phyloP scores from a whole-genome alignment of 75 land plant genomes.

The Ceratopteris richardii region DNA sequence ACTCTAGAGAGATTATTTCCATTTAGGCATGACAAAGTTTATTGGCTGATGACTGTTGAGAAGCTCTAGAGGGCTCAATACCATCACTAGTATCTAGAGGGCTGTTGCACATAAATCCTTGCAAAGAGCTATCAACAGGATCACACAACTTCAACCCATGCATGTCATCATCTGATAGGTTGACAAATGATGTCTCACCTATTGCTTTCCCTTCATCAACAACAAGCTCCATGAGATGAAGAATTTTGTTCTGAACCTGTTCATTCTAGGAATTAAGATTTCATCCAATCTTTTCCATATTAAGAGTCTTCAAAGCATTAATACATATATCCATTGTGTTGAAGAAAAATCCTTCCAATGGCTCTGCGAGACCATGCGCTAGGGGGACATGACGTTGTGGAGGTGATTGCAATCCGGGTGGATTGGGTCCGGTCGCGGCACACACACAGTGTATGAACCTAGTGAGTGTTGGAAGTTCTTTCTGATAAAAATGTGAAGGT shows the following conservation, averaged over 20 bases:
- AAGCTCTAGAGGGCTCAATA: not conserved
- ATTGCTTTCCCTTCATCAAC: not conserved
- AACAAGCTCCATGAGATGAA: slow-evolving; percentile 2
- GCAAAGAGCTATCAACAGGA: too few relatives aligned
- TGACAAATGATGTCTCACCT: not conserved
- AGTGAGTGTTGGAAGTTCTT: too few relatives aligned
- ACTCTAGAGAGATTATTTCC: not conserved
- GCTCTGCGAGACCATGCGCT: not conserved
- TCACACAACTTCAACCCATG: not conserved
- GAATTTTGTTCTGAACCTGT: not conserved
- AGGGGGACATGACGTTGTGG: too few relatives aligned
- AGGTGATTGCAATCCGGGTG: too few relatives aligned
- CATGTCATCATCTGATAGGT: not conserved
- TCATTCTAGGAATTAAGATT: not conserved
- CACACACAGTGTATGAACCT: too few relatives aligned
- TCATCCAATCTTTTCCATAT: not conserved
- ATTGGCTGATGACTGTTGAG: not conserved
- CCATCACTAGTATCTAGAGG: too few relatives aligned
- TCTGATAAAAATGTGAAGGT: too few relatives aligned
- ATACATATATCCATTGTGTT: not conserved
- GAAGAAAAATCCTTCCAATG: not conserved
- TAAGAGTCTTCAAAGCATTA: not conserved
- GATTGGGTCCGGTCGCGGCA: too few relatives aligned
- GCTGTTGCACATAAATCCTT: too few relatives aligned
- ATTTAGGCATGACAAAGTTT: not conserved